These are phyloP conservation scores for Cephalotrichum gorgonifer DNA, from an alignment of 2,329 filamentous ascomycete species.

Conservation along the genomic window DNA sequence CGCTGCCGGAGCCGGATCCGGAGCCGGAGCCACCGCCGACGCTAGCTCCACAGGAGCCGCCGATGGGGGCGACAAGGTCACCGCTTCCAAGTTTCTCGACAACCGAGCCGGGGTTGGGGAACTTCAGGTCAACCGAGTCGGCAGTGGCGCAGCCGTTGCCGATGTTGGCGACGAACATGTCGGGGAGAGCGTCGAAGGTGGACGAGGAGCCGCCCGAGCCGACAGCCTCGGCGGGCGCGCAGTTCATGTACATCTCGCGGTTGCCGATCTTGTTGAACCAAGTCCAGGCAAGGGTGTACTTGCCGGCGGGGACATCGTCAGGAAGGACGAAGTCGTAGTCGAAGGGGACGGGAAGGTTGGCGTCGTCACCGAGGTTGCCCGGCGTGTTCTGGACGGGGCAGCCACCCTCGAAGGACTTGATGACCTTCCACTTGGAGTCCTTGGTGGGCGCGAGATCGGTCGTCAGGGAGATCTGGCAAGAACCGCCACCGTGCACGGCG, in stretches of 20 bases:
- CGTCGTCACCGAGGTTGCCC: slow-evolving; percentile 47
- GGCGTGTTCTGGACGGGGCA: slow-evolving; percentile 54
- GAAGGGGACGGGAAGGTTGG: slow-evolving; percentile 34
- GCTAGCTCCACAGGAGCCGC: slow-evolving; percentile 12
- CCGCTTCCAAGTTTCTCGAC: slow-evolving; percentile 34
- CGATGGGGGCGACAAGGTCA: slow-evolving; percentile 20
- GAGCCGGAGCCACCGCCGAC: slow-evolving; percentile 13
- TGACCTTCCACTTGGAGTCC: slow-evolving; percentile 71
- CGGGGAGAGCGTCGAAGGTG: slow-evolving; percentile 54
- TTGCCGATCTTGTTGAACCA: slow-evolving; percentile 94
- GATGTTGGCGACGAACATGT: slow-evolving; percentile 61
- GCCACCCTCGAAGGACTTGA: slow-evolving; percentile 78
- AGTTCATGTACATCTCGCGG: slow-evolving; percentile 98
- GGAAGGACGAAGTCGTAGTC: slow-evolving; percentile 65
- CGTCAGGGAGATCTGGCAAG: slow-evolving; percentile 81
- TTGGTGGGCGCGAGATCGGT: slow-evolving; percentile 61
- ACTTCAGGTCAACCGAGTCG: slow-evolving; percentile 41
- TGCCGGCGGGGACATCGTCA: slow-evolving; percentile 57
- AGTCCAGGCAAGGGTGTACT: slow-evolving; percentile 80
- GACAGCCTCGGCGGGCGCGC: slow-evolving; percentile 61
- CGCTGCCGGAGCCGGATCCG: slow-evolving; percentile 10
- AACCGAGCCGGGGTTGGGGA: slow-evolving; percentile 50
- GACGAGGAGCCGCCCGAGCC: slow-evolving; percentile 36
- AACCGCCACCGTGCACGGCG: slow-evolving; percentile 82
- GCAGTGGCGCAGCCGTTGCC: slow-evolving; percentile 41